Base-by-base conservation (phyloP, 257 asterid species). In the Solanum lycopersicoides region DNA sequence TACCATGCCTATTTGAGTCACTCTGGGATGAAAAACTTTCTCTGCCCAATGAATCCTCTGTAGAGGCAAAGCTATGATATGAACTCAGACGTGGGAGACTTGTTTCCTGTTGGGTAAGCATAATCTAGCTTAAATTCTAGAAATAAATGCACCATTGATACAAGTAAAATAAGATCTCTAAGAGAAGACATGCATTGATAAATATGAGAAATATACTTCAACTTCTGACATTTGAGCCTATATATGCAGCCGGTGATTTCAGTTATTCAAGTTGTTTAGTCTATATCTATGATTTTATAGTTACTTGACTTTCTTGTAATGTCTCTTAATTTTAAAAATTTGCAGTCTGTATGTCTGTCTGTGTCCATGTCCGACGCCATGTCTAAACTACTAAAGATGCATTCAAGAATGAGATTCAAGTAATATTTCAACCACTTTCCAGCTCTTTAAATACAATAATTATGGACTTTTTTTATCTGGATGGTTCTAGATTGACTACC, bases 1-100 rank as follows among this genome's bases (percentile, higher is more conserved):
- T 89, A 35, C 34, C 85, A 53, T 56, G 53, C 35, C 89, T 87
- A 84, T 56, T 86, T 50, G 83, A 37, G 32, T 89, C 87, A 79
- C 92, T 89, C 32, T 80, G 90, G 83, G 91, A 74, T 59, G 92
- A 89, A 88, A 87, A 77, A 63, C 91, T 90, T 63, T 84, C 90
- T 56, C 89, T 60, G 59, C 90, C 94, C 45, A 89, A 35, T 12
- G 93, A 91, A 82, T 79, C 93, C 88, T 92, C 93, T 76, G 63
- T 69, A 4, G 92, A 92, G 69, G 85, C 93, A 56, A 90, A 89
- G 90, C 92, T 91, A 41, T 77, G 89, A 35, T 84, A 86, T 65
- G 90, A 89, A 87, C 89, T 83, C 37, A 91, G 88, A 34, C 91
- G 86, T 3, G 90, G 88, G 85, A 87, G 88, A 60, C 93, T 87